Evolutionary conservation across 2,329 filamentous ascomycete genomes (phyloP).

Genomic region (Coniosporium tulheliwenetii): DNA sequence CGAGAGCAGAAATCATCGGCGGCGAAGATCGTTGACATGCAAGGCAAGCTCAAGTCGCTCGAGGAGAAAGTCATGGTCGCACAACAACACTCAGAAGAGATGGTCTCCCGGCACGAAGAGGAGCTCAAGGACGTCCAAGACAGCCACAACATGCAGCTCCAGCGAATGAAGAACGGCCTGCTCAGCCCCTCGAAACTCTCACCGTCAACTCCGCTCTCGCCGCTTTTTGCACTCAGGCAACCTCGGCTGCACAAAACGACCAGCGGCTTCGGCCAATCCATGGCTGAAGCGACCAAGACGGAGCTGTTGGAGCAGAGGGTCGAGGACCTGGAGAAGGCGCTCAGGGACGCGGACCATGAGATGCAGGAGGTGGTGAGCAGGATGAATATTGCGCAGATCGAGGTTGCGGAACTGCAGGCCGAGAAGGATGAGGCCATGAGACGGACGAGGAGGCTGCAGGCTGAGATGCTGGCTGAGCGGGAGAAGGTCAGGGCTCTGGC

Average conservation of each 20-base stretch:
- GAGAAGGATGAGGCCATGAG: conserved; percentile 59
- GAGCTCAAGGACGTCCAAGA: conserved; percentile 65
- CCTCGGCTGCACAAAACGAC: conserved; percentile 46
- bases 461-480: conserved; percentile 47
- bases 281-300: conserved; percentile 58
- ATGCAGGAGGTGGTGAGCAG: conserved; percentile 72
- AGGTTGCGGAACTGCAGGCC: conserved; percentile 64
- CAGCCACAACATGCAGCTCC: conserved; percentile 60
- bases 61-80: conserved; percentile 74
- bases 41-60: conserved; percentile 61
- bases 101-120: conserved; percentile 69
- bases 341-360: conserved; percentile 59
- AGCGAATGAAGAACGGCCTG: conserved; percentile 46
- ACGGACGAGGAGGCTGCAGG: conserved; percentile 54
- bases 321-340: conserved; percentile 67
- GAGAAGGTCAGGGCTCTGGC: conserved; percentile 40
- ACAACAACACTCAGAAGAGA: conserved; percentile 75
- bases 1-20: conserved; percentile 67
- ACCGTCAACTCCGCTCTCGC: conserved; percentile 45
- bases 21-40: conserved; percentile 67
- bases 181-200: conserved; percentile 13
- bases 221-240: conserved; percentile 41
- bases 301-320: conserved; percentile 64
- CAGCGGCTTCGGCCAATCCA: conserved; percentile 41
- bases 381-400: conserved; percentile 72